A percentile compares a stretch with the other conserved stretches of the same genome.
phyloP scores from a whole-genome alignment of 1,284 basidiomycete genomes.

The Sphaerobolus stellatus region DNA sequence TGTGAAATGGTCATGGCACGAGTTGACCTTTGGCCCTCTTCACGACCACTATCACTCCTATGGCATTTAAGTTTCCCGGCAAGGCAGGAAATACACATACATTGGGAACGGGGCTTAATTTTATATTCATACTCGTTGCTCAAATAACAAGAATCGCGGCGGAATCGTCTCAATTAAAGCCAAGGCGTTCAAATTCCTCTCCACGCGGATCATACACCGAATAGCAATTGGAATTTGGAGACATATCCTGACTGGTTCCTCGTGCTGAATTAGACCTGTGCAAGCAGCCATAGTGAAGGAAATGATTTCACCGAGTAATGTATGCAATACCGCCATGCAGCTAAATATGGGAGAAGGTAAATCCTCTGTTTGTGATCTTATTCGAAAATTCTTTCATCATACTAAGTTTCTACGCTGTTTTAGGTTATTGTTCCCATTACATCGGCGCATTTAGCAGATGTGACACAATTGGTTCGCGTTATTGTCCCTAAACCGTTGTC shows the following conservation, averaged over 20 bases:
- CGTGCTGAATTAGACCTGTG: constrained; percentile 45
- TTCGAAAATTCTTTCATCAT: background rate
- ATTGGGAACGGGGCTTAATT: too few species aligned
- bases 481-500: constrained; percentile 46
- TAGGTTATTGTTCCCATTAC: constrained; percentile 46
- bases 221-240: too few species aligned
- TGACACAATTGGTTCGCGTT: constrained; percentile 43
- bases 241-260: constrained; percentile 47
- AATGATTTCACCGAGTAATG: constrained; percentile 46
- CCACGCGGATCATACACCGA: too few species aligned
- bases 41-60: too few species aligned
- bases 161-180: too few species aligned
- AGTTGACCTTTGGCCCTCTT: too few species aligned
- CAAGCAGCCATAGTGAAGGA: constrained; percentile 43
- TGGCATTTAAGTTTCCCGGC: too few species aligned
- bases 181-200: too few species aligned
- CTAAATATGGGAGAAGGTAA: constrained; percentile 64
- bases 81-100: too few species aligned
- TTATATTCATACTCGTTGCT: too few species aligned
- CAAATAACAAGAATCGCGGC: too few species aligned
- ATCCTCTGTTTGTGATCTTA: constrained; percentile 36
- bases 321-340: constrained; percentile 43
- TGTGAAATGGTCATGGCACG: too few species aligned
- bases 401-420: background rate
- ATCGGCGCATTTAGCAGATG: constrained; percentile 40